phyloP scores from a whole-genome alignment of 2,329 filamentous ascomycete genomes.

The Neofusicoccum parvum region DNA sequence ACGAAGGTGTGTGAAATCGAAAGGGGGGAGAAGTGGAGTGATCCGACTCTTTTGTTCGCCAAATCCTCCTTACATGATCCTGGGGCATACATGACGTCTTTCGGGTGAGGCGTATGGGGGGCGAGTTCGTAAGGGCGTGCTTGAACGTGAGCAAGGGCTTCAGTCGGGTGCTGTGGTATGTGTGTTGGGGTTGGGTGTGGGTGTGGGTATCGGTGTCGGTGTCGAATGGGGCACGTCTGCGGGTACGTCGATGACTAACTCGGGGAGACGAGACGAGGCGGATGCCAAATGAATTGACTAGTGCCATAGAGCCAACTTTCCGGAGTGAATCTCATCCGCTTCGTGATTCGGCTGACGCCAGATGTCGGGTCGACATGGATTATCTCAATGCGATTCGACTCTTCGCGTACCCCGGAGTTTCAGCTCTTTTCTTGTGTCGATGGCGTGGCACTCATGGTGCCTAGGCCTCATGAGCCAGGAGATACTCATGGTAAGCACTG shows the following conservation, averaged over 20 bases:
- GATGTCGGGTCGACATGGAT: neutral
- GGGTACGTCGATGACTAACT: neutral
- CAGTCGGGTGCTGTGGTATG: slow-evolving; percentile 14
- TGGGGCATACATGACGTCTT: slow-evolving; percentile 26
- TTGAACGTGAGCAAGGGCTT: slow-evolving; percentile 19
- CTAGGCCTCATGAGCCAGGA: neutral
- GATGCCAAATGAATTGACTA: neutral
- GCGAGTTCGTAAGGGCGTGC: slow-evolving; percentile 19
- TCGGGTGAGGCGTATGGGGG: slow-evolving; percentile 8
- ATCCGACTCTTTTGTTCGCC: slow-evolving; percentile 17
- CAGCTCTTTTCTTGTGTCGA: neutral
- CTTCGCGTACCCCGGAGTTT: neutral
- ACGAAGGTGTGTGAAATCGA: slow-evolving; percentile 10
- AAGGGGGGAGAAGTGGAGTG: slow-evolving; percentile 15
- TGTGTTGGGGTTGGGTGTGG: slow-evolving; percentile 8
- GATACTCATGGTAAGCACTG: neutral
- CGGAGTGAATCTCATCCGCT: neutral
- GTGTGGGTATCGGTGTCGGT: neutral
- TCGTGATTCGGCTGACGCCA: neutral
- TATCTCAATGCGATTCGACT: neutral
- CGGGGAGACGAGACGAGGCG: neutral
- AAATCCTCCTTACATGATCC: slow-evolving; percentile 25
- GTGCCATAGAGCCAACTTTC: neutral
- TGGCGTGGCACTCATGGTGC: neutral
- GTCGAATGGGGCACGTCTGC: slow-evolving; percentile 17